Base-by-base conservation (phyloP, 768 basidiomycete species). In the Auriculariales sp. region DNA sequence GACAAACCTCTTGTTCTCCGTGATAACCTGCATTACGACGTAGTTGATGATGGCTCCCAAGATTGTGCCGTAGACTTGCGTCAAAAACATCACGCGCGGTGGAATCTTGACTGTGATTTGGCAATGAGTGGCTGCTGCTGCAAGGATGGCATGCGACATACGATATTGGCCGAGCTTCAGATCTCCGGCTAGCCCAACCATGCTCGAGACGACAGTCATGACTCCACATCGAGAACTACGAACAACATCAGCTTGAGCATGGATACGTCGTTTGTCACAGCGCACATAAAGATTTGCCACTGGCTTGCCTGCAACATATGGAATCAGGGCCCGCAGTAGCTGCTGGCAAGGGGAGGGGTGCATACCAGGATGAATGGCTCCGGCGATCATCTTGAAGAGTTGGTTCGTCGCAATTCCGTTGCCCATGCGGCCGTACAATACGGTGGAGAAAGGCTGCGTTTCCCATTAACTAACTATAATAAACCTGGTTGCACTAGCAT, bases 261-360 rank as follows among this genome's bases (percentile, higher is more conserved):
- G 19, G 11, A 24, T 10, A 14, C 1, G 12, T 2, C 3, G 17
- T 14, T 17, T 15, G 32, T 28, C 27, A 19, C 15, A 46, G 59
- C 69, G 46, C 45, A 80, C 77, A 57, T 82, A 82, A 52, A 83
- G 73, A 59, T 83, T 84, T 1, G 79, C 80, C 4, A 81, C 75
- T 0, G 80, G 79, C 42, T 72, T 70, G 35, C 80, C 80, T 4
- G 42, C 12, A 45, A 19, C 19, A 45, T 34, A 45, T 7, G 25
- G 19, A 27, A 7, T 45, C 7, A 7, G 25, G 19, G 19, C 17
- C 19, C 29, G 34, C 28, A 22, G 31, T 17, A 28, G 11, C 19
- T 44, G 52, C 57, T 24, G 25, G 48, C 10, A 29, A 17, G 33
- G 19, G 19, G 28, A 24, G 14, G 9, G 30, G 17, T 47, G 29